Percentiles rank a stretch among this genome's conserved stretches.
Evolutionary conservation across 2,329 filamentous ascomycete genomes (phyloP).

Genomic region (Escovopsis weberi): DNA sequence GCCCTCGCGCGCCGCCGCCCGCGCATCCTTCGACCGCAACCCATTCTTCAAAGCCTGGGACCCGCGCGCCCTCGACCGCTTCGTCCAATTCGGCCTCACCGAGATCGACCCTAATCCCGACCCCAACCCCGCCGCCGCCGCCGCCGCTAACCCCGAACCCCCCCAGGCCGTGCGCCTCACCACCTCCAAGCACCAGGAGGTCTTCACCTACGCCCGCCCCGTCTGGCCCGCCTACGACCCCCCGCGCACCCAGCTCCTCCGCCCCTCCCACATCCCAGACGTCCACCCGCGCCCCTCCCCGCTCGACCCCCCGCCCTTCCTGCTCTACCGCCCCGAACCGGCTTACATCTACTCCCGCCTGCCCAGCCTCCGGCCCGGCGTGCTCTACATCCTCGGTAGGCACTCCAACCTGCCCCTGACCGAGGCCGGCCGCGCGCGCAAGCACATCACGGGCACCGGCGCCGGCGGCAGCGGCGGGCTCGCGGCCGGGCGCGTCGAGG

Average conservation of each 20-base stretch:
- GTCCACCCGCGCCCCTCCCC: slow-evolving; percentile 32
- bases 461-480: slow-evolving; percentile 53
- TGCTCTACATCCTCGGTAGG: slow-evolving; percentile 56
- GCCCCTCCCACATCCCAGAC: slow-evolving; percentile 30
- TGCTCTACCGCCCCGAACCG: slow-evolving; percentile 56
- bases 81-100: slow-evolving; percentile 57
- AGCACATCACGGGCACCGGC: slow-evolving; percentile 48
- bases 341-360: slow-evolving; percentile 41
- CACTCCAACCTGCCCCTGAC: slow-evolving; percentile 40
- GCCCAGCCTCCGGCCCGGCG: slow-evolving; percentile 45
- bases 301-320: slow-evolving; percentile 23
- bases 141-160: slow-evolving; percentile 13
- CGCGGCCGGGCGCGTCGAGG: slow-evolving; percentile 49
- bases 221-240: slow-evolving; percentile 32
- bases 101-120: slow-evolving; percentile 26
- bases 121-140: slow-evolving; percentile 9
- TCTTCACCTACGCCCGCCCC: slow-evolving; percentile 60
- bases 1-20: slow-evolving; percentile 60
- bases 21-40: slow-evolving; percentile 46
- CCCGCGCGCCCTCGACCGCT: slow-evolving; percentile 52
- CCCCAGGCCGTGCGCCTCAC: slow-evolving; percentile 45
- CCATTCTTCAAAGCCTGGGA: slow-evolving; percentile 75
- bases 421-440: slow-evolving; percentile 39
- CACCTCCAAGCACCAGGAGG: slow-evolving; percentile 70
- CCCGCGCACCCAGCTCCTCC: slow-evolving; percentile 20